Base-by-base conservation (phyloP, 179 eudicot species). In the Monotropa hypopitys region DNA sequence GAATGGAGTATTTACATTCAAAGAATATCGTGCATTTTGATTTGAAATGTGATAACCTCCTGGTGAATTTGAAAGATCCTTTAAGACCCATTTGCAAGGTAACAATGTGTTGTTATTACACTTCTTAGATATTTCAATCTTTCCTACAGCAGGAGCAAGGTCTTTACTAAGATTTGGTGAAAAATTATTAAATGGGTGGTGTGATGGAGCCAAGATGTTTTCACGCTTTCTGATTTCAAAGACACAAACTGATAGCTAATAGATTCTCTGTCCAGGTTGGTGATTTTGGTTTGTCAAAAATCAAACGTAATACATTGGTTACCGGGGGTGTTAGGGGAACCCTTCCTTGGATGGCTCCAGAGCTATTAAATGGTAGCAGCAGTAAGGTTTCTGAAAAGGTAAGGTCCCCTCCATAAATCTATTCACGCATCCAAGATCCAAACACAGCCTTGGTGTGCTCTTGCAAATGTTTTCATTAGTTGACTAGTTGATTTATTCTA, bases 331-430 rank as follows among this genome's bases (percentile, higher is more conserved):
- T 81, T n/a, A 65, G 84, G 78, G 84, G 84, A 57, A 81, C 84
- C 74, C 75, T 81, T 28, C 84, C 84, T 4, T 81, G 84, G 84
- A 81, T 81, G 84, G 84, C 84, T 59, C 84, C 84, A 57, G 84
- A 82, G 59, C 69, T 82, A 33, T 76, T 82, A 53, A 82, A 78
- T 62, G 83, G 83, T 63, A 70, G 81, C 80, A 78, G 81, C 76
- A 82, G 66, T 49, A 82, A 78, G 78, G 84, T 82, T 30, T 78
- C 84, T 50, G 84, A 82, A 43, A 82, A 82, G 84, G 84, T 75
- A 54, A 69, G 38, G 23, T 72, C 75, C 51, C 51, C 38, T 61
- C 20, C 0, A 28, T 61, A 13, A 12, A 26, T 61, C 20, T 61
- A 3, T 11, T 28, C 66, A 28, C 32, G 28, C 35, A 28, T 61